phyloP scores from a whole-genome alignment of 2,329 filamentous ascomycete genomes.

The Neofusicoccum kwambonambiense region DNA sequence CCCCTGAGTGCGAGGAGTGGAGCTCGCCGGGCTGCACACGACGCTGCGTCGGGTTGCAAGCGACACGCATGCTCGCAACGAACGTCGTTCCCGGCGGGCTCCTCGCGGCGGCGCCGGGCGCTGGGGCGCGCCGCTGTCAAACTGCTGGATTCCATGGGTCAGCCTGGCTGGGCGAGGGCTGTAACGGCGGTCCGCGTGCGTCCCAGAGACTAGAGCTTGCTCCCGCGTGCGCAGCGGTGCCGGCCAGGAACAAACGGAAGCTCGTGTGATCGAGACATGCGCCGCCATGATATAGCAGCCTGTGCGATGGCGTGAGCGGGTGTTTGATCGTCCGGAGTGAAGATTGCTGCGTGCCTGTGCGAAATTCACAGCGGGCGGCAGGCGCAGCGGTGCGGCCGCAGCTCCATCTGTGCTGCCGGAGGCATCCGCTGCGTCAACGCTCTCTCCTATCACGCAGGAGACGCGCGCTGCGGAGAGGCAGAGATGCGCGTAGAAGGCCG shows the following conservation, averaged over 20 bases:
- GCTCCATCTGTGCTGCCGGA: conserved; percentile 16
- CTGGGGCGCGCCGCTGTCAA: background rate
- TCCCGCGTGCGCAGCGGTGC: background rate
- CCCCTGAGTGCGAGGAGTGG: conserved; percentile 7
- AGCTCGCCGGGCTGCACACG: conserved; percentile 9
- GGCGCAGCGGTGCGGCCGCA: conserved; percentile 4
- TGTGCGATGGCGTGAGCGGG: conserved; percentile 6
- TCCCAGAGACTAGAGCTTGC: background rate
- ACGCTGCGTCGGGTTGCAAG: conserved; percentile 13
- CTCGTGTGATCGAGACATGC: conserved; percentile 11
- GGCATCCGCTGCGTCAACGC: conserved; percentile 11
- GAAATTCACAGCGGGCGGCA: conserved; percentile 11
- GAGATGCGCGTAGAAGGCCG: background rate
- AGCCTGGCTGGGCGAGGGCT: conserved; percentile 2
- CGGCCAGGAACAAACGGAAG: conserved; percentile 1
- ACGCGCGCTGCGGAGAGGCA: conserved; percentile 8
- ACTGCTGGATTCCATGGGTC: background rate
- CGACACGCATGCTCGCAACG: conserved; percentile 5
- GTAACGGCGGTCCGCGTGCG: conserved; percentile 7
- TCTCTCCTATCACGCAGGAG: background rate
- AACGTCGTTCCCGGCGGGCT: background rate
- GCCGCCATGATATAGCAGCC: conserved; percentile 4
- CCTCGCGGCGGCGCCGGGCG: background rate
- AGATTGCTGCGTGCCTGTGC: conserved; percentile 9
- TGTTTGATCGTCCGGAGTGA: conserved; percentile 17